These are phyloP conservation scores for Globomyces sp. DNA, from an alignment of 371 early-diverging fungal genomes.

Conservation along the genomic window DNA sequence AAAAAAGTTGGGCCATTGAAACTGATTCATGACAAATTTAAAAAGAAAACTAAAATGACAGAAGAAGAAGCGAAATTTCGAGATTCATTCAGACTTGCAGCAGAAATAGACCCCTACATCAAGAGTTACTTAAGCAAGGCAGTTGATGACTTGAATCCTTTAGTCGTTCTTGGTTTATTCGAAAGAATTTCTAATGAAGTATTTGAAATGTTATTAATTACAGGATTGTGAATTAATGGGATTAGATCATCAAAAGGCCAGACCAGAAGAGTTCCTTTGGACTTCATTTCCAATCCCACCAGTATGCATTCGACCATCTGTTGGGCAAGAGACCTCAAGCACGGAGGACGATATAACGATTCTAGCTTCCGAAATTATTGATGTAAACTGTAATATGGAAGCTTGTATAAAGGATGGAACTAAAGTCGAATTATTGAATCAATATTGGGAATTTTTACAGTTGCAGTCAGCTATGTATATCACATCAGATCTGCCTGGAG, in stretches of 20 bases:
- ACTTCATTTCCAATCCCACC: constrained; percentile 96
- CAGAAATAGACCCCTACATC: constrained; percentile 69
- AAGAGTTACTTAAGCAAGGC: constrained; percentile 77
- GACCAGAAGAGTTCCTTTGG: constrained; percentile 95
- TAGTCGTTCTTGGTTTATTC: constrained; percentile 83
- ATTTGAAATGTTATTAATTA: constrained; percentile 18
- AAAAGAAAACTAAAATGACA: constrained; percentile 70
- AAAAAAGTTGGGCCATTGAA: constrained; percentile 97
- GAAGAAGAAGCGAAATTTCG: constrained; percentile 64
- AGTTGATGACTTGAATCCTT: constrained; percentile 94
- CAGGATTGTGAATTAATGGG: constrained; percentile 92
- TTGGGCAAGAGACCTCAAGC: constrained; percentile 90
- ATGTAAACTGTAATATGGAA: constrained; percentile 86
- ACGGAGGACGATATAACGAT: constrained; percentile 99
- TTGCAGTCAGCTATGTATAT: constrained; percentile 96
- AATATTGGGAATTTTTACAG: constrained; percentile 99
- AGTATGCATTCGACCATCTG: constrained; percentile 96
- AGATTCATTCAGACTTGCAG: constrained; percentile 69
- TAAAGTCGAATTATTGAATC: constrained; percentile 45
- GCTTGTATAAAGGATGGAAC: constrained; percentile 80
- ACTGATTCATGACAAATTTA: constrained; percentile 94
- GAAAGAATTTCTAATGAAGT: constrained; percentile 78
- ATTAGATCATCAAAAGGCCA: constrained; percentile 76
- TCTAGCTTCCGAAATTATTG: constrained; percentile 95
- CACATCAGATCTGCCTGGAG: constrained; percentile 89